Percentiles rank a stretch among this genome's conserved stretches.
Conservation (phyloP, 306 rosid species). For the Citrullus amarus region DNA sequence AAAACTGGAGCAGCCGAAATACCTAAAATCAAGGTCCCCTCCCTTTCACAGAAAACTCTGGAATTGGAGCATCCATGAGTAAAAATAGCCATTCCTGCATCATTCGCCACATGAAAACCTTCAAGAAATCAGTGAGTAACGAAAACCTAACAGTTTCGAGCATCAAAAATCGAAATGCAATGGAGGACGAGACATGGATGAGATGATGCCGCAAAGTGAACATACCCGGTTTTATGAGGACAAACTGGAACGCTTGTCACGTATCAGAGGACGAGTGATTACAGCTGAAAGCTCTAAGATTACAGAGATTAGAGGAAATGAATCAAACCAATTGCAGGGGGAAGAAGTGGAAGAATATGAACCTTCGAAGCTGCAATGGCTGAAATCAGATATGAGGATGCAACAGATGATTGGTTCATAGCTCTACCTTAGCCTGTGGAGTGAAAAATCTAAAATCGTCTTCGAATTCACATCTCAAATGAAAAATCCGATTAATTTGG, state of each 20-base stretch:
- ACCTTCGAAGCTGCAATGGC: neutral
- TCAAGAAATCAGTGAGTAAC: neutral
- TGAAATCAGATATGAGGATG: neutral
- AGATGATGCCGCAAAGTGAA: neutral
- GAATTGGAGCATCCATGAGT: slow-evolving; percentile 25
- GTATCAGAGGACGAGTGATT: neutral
- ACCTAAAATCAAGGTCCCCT: slow-evolving; percentile 20
- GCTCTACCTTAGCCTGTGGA: slow-evolving; percentile 4
- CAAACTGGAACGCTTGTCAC: neutral
- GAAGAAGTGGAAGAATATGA: neutral
- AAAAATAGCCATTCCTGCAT: slow-evolving; percentile 37
- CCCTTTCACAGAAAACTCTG: slow-evolving; percentile 22
- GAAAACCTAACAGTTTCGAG: neutral
- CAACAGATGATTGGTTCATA: neutral
- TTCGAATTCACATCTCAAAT: neutral
- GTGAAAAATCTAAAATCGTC: neutral
- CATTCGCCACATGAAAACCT: neutral
- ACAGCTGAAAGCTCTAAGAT: neutral
- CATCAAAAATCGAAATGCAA: neutral
- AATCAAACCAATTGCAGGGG: neutral
- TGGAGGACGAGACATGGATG: neutral
- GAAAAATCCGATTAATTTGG: neutral
- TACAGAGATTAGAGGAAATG: neutral
- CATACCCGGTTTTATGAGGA: neutral
- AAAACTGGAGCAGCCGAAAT: slow-evolving; percentile 36